Percentiles rank a stretch among this genome's conserved stretches.
These are phyloP conservation scores for Plasmodium malariae DNA, from an alignment of 169 alveolate genomes.

Conservation along the genomic window DNA sequence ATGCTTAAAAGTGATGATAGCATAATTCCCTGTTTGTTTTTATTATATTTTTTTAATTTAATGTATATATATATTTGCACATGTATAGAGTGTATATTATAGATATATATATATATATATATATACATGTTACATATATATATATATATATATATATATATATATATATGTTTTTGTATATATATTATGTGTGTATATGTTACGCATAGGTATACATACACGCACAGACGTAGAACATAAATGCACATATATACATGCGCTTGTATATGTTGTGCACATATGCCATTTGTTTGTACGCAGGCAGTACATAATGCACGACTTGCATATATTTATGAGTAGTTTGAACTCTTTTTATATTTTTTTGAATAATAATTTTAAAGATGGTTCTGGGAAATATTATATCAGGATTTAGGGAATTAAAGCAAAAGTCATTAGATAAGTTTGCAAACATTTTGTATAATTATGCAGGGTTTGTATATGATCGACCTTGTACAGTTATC, in stretches of 20 bases:
- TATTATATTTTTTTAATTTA: no score
- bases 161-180: background rate
- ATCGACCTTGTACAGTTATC: conserved; percentile 38
- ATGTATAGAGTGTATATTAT: no score
- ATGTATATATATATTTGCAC: no score
- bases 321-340: background rate
- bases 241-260: conserved; percentile 5
- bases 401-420: conserved; percentile 5
- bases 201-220: background rate
- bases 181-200: background rate
- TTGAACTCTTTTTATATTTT: background rate
- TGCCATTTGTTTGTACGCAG: no score
- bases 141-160: background rate
- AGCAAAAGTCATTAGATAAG: conserved; percentile 19
- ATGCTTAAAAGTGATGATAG: no score
- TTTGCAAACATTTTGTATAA: conserved; percentile 23
- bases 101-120: no score
- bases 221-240: background rate
- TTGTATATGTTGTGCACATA: background rate
- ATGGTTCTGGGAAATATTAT: conserved; percentile 8
- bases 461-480: conserved; percentile 69
- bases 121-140: no score
- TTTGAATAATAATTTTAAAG: background rate
- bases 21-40: no score
- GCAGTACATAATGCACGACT: background rate